Evolutionary conservation across 108 stramenopile genomes (phyloP), one percentile per base, ranked within the genome.

Genomic region (Bacterosira constricta): DNA sequence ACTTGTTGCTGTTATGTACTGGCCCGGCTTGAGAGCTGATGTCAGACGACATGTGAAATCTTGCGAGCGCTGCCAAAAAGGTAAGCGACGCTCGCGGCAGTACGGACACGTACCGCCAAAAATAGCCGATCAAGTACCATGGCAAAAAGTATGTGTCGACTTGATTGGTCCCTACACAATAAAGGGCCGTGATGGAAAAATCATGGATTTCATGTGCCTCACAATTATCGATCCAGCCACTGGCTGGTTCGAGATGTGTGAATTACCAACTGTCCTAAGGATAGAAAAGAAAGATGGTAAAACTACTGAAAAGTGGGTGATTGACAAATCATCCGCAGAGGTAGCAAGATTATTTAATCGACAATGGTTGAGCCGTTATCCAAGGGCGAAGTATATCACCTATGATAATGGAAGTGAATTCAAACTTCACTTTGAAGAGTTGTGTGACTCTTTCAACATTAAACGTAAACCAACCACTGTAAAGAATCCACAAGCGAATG

Each of bases 351-450:
- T 71, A 1, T 32, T 78, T 11, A 60, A 84, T 32, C 41, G 64
- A n/a, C 52, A 49, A 26, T 81, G 80, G 80, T 56, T 85, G 10
- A 63, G 56, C 41, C 41, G 66, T n/a, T 85, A 81, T 42, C 84
- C 84, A 13, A n/a, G n/a, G n/a, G n/a, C 34, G 80, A 18, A 69
- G 75, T 31, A 11, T 17, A 38, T 5, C 42, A 11, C 32, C 0
- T 62, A 54, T n/a, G 80, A 85, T 42, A 74, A 76, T 53, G 80
- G 80, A 34, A 64, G 37, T n/a, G 83, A 84, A 54, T 80, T 80
- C 41, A 68, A 70, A 38, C 52, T 50, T 20, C 59, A 77, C 35
- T 81, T 80, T 39, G 29, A 49, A 11, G 58, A 23, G 26, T 41
- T 81, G 21, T 41, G 76, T 6, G 32, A 69, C 13, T 42, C 57